phyloP scores from a whole-genome alignment of 352 stramenopile genomes.

The Phytophthora constricta region DNA sequence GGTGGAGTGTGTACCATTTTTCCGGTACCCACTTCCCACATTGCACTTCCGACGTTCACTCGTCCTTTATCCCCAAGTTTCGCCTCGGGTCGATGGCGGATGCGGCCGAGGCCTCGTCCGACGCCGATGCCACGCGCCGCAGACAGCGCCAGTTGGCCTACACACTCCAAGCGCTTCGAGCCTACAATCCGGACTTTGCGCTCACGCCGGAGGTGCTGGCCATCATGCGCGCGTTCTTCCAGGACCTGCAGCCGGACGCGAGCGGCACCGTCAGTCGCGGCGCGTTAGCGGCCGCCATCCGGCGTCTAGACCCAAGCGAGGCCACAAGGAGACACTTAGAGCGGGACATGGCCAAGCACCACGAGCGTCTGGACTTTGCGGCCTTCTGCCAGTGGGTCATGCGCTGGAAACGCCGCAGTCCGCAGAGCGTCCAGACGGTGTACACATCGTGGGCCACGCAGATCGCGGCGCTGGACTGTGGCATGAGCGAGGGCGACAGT shows the following conservation, averaged over 20 bases:
- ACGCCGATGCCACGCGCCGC: too few species aligned
- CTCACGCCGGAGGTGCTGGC: constrained; percentile 82
- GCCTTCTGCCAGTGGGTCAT: constrained; percentile 82
- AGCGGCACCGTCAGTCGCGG: constrained; percentile 58
- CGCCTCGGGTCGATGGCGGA: too few species aligned
- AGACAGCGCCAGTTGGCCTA: constrained; percentile 40
- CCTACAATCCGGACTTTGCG: constrained; percentile 86
- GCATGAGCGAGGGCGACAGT: constrained; percentile 69
- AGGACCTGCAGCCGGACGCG: constrained; percentile 62
- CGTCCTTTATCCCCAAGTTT: too few species aligned
- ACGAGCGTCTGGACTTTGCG: constrained; percentile 70
- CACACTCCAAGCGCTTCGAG: constrained; percentile 66
- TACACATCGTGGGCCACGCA: constrained; percentile 83
- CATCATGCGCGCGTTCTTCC: constrained; percentile 85
- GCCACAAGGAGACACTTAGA: constrained; percentile 55
- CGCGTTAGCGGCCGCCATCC: constrained; percentile 66
- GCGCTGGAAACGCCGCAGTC: constrained; percentile 79
- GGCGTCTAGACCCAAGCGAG: constrained; percentile 64
- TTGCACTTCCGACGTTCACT: too few species aligned
- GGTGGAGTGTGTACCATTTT: too few species aligned
- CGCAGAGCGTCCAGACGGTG: constrained; percentile 66
- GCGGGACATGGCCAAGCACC: constrained; percentile 39
- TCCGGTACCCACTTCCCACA: too few species aligned
- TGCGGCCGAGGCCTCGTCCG: constrained; percentile 4
- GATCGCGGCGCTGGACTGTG: constrained; percentile 74